These are phyloP conservation scores for Fraxinus excelsior DNA, from an alignment of 257 asterid genomes.

Conservation along the genomic window DNA sequence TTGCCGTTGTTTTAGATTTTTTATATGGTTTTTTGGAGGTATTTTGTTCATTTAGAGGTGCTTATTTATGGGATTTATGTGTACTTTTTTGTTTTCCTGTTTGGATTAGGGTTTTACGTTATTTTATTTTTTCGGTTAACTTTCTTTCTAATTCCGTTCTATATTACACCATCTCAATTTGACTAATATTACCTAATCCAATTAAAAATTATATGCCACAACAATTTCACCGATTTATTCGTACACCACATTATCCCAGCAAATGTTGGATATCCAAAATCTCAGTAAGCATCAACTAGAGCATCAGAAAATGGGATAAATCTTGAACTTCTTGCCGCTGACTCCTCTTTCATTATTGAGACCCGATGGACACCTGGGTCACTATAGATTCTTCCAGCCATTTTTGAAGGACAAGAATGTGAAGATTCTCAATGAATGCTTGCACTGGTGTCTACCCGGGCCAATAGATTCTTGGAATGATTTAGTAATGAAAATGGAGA, in stretches of 20 bases:
- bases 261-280: constrained; percentile 12
- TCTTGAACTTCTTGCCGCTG: constrained; percentile 57
- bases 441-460: constrained; percentile 96
- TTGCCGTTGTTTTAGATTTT: background rate
- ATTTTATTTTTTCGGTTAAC: too few species aligned
- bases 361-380: constrained; percentile 93
- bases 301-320: constrained; percentile 50
- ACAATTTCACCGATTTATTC: too few species aligned
- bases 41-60: background rate
- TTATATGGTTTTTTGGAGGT: background rate
- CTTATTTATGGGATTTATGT: background rate
- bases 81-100: background rate
- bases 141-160: background rate
- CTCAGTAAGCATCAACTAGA: constrained; percentile 36
- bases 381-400: constrained; percentile 64
- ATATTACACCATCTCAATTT: too few species aligned
- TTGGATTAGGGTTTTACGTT: background rate
- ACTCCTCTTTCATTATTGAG: constrained; percentile 60
- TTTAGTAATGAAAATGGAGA: constrained; percentile 66
- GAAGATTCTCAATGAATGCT: constrained; percentile 57
- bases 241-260: too few species aligned
- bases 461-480: constrained; percentile 91
- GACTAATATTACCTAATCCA: too few species aligned
- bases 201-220: too few species aligned
- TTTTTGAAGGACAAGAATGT: constrained; percentile 40